Evolutionary conservation across 1,284 basidiomycete species (phyloP).

Genomic region (Mycena sp.): DNA sequence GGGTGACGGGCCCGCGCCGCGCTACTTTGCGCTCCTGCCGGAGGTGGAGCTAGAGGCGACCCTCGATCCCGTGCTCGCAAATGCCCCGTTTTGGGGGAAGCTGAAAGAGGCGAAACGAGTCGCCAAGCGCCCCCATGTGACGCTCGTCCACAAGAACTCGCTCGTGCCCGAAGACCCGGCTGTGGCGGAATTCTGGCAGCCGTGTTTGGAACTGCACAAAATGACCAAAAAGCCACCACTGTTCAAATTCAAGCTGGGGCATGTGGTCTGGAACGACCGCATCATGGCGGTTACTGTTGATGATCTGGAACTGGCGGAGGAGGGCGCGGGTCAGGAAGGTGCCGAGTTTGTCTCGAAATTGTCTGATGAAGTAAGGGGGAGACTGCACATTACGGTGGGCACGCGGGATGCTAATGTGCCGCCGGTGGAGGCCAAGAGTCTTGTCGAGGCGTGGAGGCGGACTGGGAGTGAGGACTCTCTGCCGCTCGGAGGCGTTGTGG

Average conservation of each 20-base stretch:
- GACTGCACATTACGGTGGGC: conserved; percentile 92
- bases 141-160: conserved; percentile 80
- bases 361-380: conserved; percentile 54
- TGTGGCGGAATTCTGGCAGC: conserved; percentile 70
- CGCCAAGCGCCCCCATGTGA: conserved; percentile 81
- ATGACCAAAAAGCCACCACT: conserved; percentile 53
- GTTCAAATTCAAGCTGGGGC: conserved; percentile 70
- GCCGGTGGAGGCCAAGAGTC: conserved; percentile 76
- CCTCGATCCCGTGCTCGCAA: conserved; percentile 48
- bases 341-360: conserved; percentile 60
- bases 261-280: conserved; percentile 80
- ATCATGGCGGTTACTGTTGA: conserved; percentile 84
- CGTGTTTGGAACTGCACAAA: conserved; percentile 60
- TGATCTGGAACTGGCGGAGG: conserved; percentile 54
- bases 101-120: conserved; percentile 63
- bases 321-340: conserved; percentile 42
- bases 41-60: conserved; percentile 71
- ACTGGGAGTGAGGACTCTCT: conserved; percentile 19
- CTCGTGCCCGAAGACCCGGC: conserved; percentile 46
- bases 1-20: conserved; percentile 32
- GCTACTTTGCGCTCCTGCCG: conserved; percentile 84
- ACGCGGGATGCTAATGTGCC: conserved; percentile 64
- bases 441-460: conserved; percentile 68
- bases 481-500: conserved; percentile 1
- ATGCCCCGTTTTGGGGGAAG: conserved; percentile 56